These are phyloP conservation scores for Botryotinia calthae DNA, from an alignment of 2,329 filamentous ascomycete genomes.

Conservation along the genomic window DNA sequence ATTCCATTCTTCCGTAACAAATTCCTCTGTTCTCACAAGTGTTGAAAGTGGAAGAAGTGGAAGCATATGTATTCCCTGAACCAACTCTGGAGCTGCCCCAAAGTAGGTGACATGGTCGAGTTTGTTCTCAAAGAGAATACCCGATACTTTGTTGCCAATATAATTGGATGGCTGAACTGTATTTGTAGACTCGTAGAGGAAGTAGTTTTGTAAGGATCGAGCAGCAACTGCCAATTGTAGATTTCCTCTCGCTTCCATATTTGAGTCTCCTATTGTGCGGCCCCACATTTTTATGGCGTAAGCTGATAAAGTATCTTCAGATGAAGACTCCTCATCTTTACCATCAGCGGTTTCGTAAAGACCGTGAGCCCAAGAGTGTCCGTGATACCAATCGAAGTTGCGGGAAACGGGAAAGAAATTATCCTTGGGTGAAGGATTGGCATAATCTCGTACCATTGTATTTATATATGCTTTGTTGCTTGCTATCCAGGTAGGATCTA, in stretches of 20 bases:
- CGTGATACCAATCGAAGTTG: conserved; percentile 84
- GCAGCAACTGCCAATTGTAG: conserved; percentile 79
- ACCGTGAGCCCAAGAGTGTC: conserved; percentile 90
- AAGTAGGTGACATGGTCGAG: conserved; percentile 92
- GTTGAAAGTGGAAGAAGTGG: conserved; percentile 49
- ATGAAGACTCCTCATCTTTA: conserved; percentile 84
- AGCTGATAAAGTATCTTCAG: conserved; percentile 83
- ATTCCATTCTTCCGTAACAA: conserved; percentile 81
- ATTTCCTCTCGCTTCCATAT: conserved; percentile 74
- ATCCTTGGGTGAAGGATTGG: conserved; percentile 72
- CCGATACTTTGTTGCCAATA: conserved; percentile 71
- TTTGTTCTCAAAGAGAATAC: conserved; percentile 90
- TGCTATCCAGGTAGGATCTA: conserved; percentile 73
- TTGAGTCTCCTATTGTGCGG: conserved; percentile 66
- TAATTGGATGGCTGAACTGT: conserved; percentile 71
- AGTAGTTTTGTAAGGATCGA: conserved; percentile 74
- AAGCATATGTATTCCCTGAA: conserved; percentile 51
- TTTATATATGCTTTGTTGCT: conserved; percentile 79
- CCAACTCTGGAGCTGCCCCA: conserved; percentile 66
- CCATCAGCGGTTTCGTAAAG: conserved; percentile 69
- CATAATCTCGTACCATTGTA: conserved; percentile 75
- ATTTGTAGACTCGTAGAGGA: conserved; percentile 73
- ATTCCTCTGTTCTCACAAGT: conserved; percentile 62
- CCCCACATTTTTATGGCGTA: conserved; percentile 94
- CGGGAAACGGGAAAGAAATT: conserved; percentile 77